These are phyloP conservation scores for Amanita jacksonii DNA, from an alignment of 768 basidiomycete genomes.

Conservation along the genomic window DNA sequence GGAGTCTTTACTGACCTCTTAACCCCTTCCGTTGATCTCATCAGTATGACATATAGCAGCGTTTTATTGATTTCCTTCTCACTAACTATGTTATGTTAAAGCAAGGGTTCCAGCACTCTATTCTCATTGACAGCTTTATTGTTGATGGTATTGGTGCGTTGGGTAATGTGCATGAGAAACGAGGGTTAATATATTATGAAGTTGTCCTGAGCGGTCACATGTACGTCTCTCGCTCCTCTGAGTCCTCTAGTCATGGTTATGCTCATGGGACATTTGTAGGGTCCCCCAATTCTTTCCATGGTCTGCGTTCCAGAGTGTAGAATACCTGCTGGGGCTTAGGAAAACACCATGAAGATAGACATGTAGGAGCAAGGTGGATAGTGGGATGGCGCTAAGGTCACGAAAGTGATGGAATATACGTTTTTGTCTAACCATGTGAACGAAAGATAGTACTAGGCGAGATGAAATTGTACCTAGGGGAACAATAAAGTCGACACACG, in stretches of 20 bases:
- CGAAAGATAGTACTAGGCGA: too few relatives aligned
- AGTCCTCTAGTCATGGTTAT: background rate
- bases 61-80: background rate
- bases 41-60: constrained; percentile 32
- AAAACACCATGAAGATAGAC: constrained; percentile 26
- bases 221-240: constrained; percentile 25
- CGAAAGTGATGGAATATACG: too few relatives aligned
- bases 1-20: background rate
- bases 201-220: constrained; percentile 66
- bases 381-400: too few relatives aligned
- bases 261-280: constrained; percentile 24
- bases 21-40: background rate
- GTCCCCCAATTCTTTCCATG: constrained; percentile 59
- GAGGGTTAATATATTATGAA: constrained; percentile 59
- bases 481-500: too few relatives aligned
- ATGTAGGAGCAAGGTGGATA: too few relatives aligned
- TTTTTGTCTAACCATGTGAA: too few relatives aligned
- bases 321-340: constrained; percentile 58
- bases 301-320: constrained; percentile 65
- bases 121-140: constrained; percentile 54
- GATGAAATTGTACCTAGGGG: too few relatives aligned
- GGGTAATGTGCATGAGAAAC: constrained; percentile 56
- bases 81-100: constrained; percentile 15
- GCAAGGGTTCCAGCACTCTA: constrained; percentile 70
- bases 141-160: constrained; percentile 63